Evolutionary conservation across 2,329 filamentous ascomycete species (phyloP), one percentile per base, ranked within the genome.

Genomic region (Microascus cirrosus): DNA sequence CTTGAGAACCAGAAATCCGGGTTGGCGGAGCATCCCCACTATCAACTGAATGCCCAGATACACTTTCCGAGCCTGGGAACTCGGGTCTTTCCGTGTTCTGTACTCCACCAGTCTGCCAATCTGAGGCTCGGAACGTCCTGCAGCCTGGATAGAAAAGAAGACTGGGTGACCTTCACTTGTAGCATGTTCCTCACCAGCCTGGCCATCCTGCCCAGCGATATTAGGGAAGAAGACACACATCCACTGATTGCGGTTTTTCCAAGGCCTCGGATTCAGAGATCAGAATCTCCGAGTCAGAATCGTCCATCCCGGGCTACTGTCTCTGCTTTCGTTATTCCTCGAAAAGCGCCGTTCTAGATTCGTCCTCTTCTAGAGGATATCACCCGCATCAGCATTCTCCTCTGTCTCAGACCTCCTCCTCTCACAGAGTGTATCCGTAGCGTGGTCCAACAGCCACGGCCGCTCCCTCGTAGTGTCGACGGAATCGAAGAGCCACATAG

Each of bases 1-100:
- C 1, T 86, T 80, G 65, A 92, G 75, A 34, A 90, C 71, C n/a
- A 83, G 70, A 67, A 91, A 92, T 0, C 88, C 88, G 3, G 85
- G 81, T 66, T 92, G 88, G 42, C 79, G 80, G 55, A 90, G 73
- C 87, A 92, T 91, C 64, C 85, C 82, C 22, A 80, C 68, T 54
- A 80, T 84, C 52, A 93, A 74, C 20, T 82, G 73, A 22, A 88
- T 65, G 11, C 87, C 89, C 52, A 89, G 87, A 69, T 83, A 83
- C 24, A 90, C 79, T 67, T 92, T 88, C 68, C 92, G 81, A 54
- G 83, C 85, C 87, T 86, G 91, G 81, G 86, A 90, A 63, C 74
- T 83, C 0, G 88, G 89, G 0, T 87, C 87, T 55, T 83, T 85
- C 57, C 86, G 81, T 57, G 82, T 79, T 60, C 89, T 80, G 67